phyloP scores from a whole-genome alignment of 2,329 filamentous ascomycete species.

The Venturia aucupariae region DNA sequence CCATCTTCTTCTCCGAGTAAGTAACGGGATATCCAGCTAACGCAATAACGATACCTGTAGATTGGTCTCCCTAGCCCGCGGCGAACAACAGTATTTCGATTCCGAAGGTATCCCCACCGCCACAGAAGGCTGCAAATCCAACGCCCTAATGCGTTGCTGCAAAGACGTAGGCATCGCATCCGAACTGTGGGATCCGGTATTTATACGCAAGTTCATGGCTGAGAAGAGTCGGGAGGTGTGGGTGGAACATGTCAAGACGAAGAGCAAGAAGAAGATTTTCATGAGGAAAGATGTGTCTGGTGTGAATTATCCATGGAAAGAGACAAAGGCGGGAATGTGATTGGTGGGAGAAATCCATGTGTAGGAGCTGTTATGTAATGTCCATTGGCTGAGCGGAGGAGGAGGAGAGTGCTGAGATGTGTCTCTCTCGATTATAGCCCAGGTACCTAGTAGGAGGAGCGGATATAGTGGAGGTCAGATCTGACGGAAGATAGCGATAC shows the following conservation, averaged over 20 bases:
- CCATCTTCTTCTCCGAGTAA: slow-evolving; percentile 1
- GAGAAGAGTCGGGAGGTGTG: slow-evolving; percentile 69
- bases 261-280: slow-evolving; percentile 86
- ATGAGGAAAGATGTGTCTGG: slow-evolving; percentile 64
- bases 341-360: background rate
- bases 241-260: slow-evolving; percentile 78
- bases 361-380: background rate
- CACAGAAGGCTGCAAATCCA: slow-evolving; percentile 94
- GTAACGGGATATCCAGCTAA: slow-evolving; percentile 9
- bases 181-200: slow-evolving; percentile 93
- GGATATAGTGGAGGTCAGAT: background rate
- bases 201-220: slow-evolving; percentile 73
- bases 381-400: background rate
- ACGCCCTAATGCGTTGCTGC: slow-evolving; percentile 95
- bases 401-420: background rate
- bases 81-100: slow-evolving; percentile 89
- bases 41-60: slow-evolving; percentile 42
- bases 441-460: background rate
- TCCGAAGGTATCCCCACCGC: slow-evolving; percentile 86
- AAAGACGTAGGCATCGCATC: slow-evolving; percentile 93
- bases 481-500: background rate
- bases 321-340: slow-evolving; percentile 23
- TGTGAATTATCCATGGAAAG: slow-evolving; percentile 57
- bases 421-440: background rate
- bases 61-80: slow-evolving; percentile 82